These are phyloP conservation scores for Diaporthe ampelina DNA, from an alignment of 2,329 filamentous ascomycete species.

Conservation along the genomic window DNA sequence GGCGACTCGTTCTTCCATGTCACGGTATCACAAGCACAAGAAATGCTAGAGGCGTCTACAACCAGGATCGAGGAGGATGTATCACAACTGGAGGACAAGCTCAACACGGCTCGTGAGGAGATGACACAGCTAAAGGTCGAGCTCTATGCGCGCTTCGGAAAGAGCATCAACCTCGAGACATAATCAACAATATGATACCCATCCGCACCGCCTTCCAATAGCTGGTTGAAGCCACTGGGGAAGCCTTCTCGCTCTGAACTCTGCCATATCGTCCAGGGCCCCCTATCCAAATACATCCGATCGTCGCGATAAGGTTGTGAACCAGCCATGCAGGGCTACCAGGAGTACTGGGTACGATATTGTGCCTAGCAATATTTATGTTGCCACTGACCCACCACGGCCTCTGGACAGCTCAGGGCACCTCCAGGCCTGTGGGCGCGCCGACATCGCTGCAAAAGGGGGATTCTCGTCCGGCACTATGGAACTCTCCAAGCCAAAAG, in stretches of 20 bases:
- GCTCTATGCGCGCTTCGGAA: constrained; percentile 93
- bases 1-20: constrained; percentile 96
- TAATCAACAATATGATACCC: constrained; percentile 56
- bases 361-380: not conserved
- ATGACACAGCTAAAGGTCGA: constrained; percentile 92
- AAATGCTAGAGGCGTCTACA: constrained; percentile 81
- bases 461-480: not conserved
- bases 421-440: not conserved
- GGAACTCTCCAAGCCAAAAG: not conserved
- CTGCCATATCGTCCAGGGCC: not conserved
- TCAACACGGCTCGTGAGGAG: constrained; percentile 83
- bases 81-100: constrained; percentile 79
- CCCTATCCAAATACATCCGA: not conserved
- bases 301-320: not conserved
- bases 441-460: constrained; percentile 3
- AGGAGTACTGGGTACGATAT: not conserved
- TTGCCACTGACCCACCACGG: constrained; percentile 4
- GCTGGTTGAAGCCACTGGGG: too few relatives aligned
- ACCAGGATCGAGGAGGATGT: constrained; percentile 84
- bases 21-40: constrained; percentile 86
- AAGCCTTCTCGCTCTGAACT: too few relatives aligned
- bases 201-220: not conserved
- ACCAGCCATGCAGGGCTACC: not conserved
- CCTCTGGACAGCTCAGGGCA: not conserved
- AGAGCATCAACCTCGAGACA: constrained; percentile 96